These are phyloP conservation scores for Marasmius oreades DNA, from an alignment of 1,284 basidiomycete species.

Conservation along the genomic window DNA sequence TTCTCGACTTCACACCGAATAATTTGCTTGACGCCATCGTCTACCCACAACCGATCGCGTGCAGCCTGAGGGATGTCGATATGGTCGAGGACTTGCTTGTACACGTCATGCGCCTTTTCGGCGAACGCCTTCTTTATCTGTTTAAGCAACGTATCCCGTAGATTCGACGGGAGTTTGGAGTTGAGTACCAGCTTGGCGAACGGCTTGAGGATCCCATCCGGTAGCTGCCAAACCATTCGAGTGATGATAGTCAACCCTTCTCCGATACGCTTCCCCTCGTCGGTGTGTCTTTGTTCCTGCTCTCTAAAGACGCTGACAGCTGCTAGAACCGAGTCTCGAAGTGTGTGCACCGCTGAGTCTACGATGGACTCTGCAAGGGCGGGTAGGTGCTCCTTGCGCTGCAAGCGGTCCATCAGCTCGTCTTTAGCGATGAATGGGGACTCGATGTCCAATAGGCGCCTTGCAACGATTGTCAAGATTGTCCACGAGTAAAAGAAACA, in stretches of 20 bases:
- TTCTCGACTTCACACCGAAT: not conserved
- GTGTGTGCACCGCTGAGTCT: not conserved
- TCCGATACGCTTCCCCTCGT: not conserved
- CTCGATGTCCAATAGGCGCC: not conserved
- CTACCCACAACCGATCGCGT: not conserved
- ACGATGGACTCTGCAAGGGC: not conserved
- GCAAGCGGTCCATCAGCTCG: not conserved
- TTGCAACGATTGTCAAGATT: not conserved
- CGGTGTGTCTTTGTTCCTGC: not conserved
- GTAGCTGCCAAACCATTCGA: not conserved
- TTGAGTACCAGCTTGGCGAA: not conserved
- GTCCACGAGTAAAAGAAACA: constrained; percentile 9
- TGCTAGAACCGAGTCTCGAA: not conserved
- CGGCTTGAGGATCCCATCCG: not conserved
- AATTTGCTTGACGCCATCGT: not conserved
- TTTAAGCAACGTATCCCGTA: not conserved
- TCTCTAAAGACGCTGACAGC: not conserved
- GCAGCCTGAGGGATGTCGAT: not conserved
- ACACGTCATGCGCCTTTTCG: not conserved
- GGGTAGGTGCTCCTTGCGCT: not conserved
- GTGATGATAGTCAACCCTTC: not conserved
- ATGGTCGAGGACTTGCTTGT: not conserved
- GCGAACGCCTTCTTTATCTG: not conserved
- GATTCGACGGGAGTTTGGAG: not conserved
- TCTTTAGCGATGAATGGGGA: not conserved